phyloP scores from a whole-genome alignment of 2,329 filamentous ascomycete genomes.

The Clonostachys byssicola region DNA sequence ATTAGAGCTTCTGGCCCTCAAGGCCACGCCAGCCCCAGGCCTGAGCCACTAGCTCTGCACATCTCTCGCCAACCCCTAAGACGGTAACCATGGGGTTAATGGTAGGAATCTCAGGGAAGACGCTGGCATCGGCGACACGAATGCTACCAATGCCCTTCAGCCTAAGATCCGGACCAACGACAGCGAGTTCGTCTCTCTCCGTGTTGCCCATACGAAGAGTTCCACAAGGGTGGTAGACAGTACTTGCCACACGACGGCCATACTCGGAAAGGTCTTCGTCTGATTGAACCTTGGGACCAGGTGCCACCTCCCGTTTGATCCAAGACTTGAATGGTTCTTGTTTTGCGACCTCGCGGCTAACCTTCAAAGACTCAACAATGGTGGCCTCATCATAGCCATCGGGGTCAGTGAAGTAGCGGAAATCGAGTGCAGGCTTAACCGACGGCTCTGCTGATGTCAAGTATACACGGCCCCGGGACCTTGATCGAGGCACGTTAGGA shows the following conservation, averaged over 20 bases:
- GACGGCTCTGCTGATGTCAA: constrained; percentile 70
- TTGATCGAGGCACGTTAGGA: constrained; percentile 81
- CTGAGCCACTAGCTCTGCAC: constrained; percentile 77
- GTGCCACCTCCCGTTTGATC: constrained; percentile 79
- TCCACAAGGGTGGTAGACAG: constrained; percentile 84
- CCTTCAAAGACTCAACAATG: constrained; percentile 72
- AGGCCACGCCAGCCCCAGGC: too few relatives aligned
- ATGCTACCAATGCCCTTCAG: constrained; percentile 69
- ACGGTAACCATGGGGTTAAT: constrained; percentile 93
- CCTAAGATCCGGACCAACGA: constrained; percentile 73
- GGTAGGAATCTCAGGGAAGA: constrained; percentile 82
- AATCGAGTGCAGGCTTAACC: constrained; percentile 80
- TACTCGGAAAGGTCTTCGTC: constrained; percentile 83
- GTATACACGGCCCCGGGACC: constrained; percentile 73
- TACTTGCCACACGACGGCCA: constrained; percentile 76
- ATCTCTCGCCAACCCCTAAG: constrained; percentile 75
- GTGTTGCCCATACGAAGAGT: constrained; percentile 88
- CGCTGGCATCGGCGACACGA: constrained; percentile 79
- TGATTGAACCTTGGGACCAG: constrained; percentile 66
- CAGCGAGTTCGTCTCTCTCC: constrained; percentile 63
- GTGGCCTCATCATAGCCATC: constrained; percentile 83
- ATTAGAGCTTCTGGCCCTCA: too few relatives aligned
- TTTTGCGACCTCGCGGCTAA: constrained; percentile 71
- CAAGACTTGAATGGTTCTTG: constrained; percentile 76
- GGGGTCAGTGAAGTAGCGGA: constrained; percentile 84